Evolutionary conservation across 2,329 filamentous ascomycete species (phyloP).

Genomic region (Exophiala lecanii-corni): DNA sequence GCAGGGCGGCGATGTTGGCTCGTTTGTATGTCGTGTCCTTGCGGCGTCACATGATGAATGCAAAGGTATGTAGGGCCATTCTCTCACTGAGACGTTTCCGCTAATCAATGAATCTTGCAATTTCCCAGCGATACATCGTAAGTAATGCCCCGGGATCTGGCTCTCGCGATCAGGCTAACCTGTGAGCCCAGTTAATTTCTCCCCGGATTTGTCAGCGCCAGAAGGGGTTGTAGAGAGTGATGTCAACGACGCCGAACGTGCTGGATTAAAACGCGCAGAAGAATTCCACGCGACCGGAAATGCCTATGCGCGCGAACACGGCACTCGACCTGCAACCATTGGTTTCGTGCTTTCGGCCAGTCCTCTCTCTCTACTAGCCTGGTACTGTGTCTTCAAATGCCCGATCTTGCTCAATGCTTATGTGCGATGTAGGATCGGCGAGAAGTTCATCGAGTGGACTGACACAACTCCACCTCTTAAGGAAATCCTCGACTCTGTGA

Average conservation of each 20-base stretch:
- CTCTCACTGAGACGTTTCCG: neutral
- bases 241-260: constrained; percentile 30
- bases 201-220: constrained; percentile 2
- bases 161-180: neutral
- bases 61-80: constrained; percentile 30
- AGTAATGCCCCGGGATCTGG: too few relatives aligned
- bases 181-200: constrained; percentile 12
- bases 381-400: too few relatives aligned
- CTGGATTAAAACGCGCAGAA: constrained; percentile 33
- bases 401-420: neutral
- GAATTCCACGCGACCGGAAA: constrained; percentile 40
- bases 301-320: constrained; percentile 52
- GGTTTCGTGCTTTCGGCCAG: constrained; percentile 50
- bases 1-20: constrained; percentile 56
- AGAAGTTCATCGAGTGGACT: constrained; percentile 35
- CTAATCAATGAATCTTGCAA: neutral
- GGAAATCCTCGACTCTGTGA: constrained; percentile 32
- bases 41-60: constrained; percentile 42
- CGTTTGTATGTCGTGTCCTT: constrained; percentile 41
- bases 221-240: neutral
- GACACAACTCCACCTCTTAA: constrained; percentile 30
- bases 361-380: constrained; percentile 54
- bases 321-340: constrained; percentile 52
- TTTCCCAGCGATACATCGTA: constrained; percentile 8
- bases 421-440: constrained; percentile 32